These are phyloP conservation scores for Gossypium herbaceum DNA, from an alignment of 345 rosid genomes.

Conservation along the genomic window DNA sequence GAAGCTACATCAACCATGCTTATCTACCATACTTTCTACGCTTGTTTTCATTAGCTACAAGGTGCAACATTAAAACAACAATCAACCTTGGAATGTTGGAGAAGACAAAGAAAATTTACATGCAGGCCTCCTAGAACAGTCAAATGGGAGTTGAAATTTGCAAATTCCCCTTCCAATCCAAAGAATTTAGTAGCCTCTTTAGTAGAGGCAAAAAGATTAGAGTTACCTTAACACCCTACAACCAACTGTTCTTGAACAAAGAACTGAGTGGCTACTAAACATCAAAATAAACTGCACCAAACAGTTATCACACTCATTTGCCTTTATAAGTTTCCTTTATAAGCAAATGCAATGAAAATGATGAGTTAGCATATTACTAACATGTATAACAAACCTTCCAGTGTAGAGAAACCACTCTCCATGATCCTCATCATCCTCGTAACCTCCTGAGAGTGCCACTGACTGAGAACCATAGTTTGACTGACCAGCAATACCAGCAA, in stretches of 20 bases:
- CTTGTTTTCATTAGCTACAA: not conserved
- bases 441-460: slow-evolving; percentile 68
- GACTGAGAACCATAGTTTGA: slow-evolving; percentile 56
- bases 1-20: not conserved
- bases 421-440: slow-evolving; percentile 70
- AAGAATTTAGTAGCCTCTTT: not conserved
- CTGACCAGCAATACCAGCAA: slow-evolving; percentile 68
- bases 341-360: not conserved
- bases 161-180: not conserved
- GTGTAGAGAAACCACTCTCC: slow-evolving; percentile 88
- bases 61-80: not conserved
- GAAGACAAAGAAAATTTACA: not conserved
- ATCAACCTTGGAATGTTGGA: not conserved
- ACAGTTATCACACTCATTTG: not conserved
- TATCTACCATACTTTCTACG: not conserved
- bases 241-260: not conserved
- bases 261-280: not conserved
- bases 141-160: not conserved
- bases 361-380: not conserved
- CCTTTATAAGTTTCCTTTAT: not conserved
- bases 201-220: not conserved
- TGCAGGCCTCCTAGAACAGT: not conserved
- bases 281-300: not conserved
- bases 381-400: slow-evolving; percentile 42
- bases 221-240: not conserved